A percentile compares a stretch with the other conserved stretches of the same genome.
These are phyloP conservation scores for Ceratobasidium sp. DNA, from an alignment of 1,284 basidiomycete species.

Conservation along the genomic window DNA sequence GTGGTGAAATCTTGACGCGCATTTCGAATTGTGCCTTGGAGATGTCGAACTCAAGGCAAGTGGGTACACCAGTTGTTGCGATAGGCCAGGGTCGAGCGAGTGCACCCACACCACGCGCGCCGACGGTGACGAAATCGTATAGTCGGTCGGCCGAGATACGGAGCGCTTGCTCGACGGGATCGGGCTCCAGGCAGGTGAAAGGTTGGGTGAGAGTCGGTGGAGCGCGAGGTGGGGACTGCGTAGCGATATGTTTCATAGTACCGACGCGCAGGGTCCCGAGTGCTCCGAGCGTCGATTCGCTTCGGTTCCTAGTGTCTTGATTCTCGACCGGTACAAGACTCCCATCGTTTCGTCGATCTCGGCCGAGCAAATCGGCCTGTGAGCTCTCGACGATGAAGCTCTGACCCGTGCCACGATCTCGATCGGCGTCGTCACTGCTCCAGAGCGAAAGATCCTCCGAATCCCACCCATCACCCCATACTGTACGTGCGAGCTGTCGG, in stretches of 20 bases:
- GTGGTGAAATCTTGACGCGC: conserved; percentile 68
- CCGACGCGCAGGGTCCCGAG: conserved; percentile 13
- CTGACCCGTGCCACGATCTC: conserved; percentile 50
- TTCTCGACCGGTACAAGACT: conserved; percentile 45
- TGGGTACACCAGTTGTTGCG: conserved; percentile 76
- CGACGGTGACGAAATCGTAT: conserved; percentile 81
- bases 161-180: not conserved
- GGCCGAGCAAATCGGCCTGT: conserved; percentile 51
- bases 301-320: conserved; percentile 31
- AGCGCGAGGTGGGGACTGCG: conserved; percentile 7
- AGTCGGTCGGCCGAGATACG: conserved; percentile 54
- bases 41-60: conserved; percentile 82
- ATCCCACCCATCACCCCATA: conserved; percentile 97
- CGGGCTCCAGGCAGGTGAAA: conserved; percentile 6
- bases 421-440: conserved; percentile 79
- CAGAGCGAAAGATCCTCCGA: conserved; percentile 94
- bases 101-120: conserved; percentile 83
- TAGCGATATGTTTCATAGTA: conserved; percentile 58
- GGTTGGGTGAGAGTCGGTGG: not conserved
- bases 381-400: conserved; percentile 48
- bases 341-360: conserved; percentile 55
- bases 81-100: conserved; percentile 86
- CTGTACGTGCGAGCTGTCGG: conserved; percentile 74
- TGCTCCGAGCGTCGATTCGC: conserved; percentile 32
- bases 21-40: conserved; percentile 76